phyloP scores from a whole-genome alignment of 2,329 filamentous ascomycete species.

The Sporothrix mexicana region DNA sequence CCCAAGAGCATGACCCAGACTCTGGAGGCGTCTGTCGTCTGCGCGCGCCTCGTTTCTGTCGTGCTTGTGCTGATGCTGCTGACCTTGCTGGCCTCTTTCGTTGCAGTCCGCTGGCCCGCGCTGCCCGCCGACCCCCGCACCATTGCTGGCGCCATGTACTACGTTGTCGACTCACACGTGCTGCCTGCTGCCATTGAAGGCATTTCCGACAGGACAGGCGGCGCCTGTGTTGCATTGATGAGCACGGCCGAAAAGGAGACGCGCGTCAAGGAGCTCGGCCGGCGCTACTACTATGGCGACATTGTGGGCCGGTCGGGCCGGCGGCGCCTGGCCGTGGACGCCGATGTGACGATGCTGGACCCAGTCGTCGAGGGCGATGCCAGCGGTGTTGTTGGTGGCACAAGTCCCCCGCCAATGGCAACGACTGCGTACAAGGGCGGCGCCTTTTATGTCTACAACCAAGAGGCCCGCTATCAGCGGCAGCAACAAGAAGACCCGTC shows the following conservation, averaged over 20 bases:
- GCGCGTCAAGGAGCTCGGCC: conserved; percentile 41
- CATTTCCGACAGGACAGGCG: conserved; percentile 31
- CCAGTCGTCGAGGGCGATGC: not conserved
- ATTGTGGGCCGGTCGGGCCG: conserved; percentile 40
- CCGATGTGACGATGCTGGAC: conserved; percentile 34
- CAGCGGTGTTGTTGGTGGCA: not conserved
- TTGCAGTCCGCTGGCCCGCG: conserved; percentile 51
- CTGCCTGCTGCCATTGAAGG: conserved; percentile 40
- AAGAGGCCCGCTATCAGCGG: conserved; percentile 24
- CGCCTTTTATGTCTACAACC: conserved; percentile 31
- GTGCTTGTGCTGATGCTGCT: conserved; percentile 53
- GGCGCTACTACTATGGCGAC: conserved; percentile 45
- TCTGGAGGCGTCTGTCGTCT: conserved; percentile 48
- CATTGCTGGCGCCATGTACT: conserved; percentile 54
- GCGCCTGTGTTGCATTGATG: conserved; percentile 40
- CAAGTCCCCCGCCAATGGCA: not conserved
- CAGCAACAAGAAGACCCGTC: conserved; percentile 25
- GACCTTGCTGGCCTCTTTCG: conserved; percentile 46
- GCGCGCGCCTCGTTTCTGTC: conserved; percentile 48
- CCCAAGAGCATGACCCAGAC: conserved; percentile 54
- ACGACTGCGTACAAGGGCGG: conserved; percentile 33
- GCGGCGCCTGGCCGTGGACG: conserved; percentile 41
- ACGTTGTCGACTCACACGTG: conserved; percentile 45
- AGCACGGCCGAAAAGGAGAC: conserved; percentile 40
- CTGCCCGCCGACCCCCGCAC: conserved; percentile 56